Base-by-base conservation (phyloP, 2,329 filamentous ascomycete species). In the Ceratocystis destructans region DNA sequence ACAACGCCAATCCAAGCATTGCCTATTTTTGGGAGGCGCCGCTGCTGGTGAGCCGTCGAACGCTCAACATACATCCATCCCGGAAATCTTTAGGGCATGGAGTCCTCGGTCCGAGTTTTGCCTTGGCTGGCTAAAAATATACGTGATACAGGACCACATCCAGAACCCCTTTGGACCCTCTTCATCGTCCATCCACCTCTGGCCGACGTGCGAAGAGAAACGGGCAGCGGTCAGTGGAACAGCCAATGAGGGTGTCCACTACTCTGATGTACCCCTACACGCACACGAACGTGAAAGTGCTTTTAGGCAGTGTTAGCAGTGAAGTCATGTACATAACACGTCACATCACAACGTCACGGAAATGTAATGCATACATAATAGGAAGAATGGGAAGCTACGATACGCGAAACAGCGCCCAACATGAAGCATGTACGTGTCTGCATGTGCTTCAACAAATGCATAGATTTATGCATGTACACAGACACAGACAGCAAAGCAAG, bases 371-470 rank as follows among this genome's bases (percentile, higher is more conserved):
- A 31, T 22, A n/a, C 8, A 37, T 10, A 37, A 37, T 37, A 10
- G 20, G 53, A 57, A 57, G 10, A 37, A 37, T 37, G 22, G 20
- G 53, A 57, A 57, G 22, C 25, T 31, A 22, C 53, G 53, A 57
- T 57, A 31, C 53, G 25, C 22, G 53, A 57, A 31, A 57, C 25
- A 17, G 25, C 53, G 15, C 20, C 20, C 22, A 57, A 57, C 53
- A 57, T 57, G 22, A 57, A 62, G n/a, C 31, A 62, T 20, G 33
- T 62, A 62, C n/a, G 59, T n/a, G 37, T 25, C 61, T 25, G 20
- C 37, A 22, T 45, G 61, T 57, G 53, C 53, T 31, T 17, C 22
- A 15, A 22, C 53, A 57, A 28, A 57, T 57, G 53, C 53, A 57
- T 57, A 57, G 25, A 28, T 22, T 57, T 57, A 33, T 57, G 53